Base-by-base conservation (phyloP, 2,329 filamentous ascomycete genomes). In the Botrytis sinoallii region DNA sequence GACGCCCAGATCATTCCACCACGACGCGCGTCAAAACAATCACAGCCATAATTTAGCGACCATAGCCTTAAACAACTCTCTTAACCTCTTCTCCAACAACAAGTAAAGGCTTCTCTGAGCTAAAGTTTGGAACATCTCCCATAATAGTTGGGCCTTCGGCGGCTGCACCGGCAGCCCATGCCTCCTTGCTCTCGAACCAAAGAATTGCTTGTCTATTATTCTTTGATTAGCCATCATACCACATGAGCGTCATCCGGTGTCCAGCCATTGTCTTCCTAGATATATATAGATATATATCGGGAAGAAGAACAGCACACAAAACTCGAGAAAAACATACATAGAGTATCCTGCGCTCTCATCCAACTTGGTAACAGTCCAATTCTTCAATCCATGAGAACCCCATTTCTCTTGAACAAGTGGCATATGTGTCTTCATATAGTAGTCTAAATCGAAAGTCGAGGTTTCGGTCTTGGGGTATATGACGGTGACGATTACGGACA, bases 401-500 rank as follows among this genome's bases (percentile, higher is more conserved):
- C 71, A 70, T 42, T 48, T 73, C 66, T 70, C 46, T 10, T 73
- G 32, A 9, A 55, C 71, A 7, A 73, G 48, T 16, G 71, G 71
- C 44, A 73, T 70, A 16, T 73, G 71, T 44, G 12, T 70, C 65
- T 70, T 73, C 57, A 59, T 57, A 32, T 61, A 64, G 32, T 72
- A 68, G 22, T 59, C 48, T 22, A 68, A 35, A 16, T 72, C 63
- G 63, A 72, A 72, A 44, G 70, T 72, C 9, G 70, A 72, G 22
- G 48, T 68, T 59, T 44, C 61, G 29, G 70, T 68, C 38, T 72
- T 72, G 29, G 63, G 63, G 20, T 68, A 72, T 8, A 72, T n/a
- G n/a, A 72, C 40, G 46, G 40, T 67, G 48, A 72, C 14, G 48
- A 72, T 59, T 29, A 66, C 9, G 35, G 70, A 25, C 70, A 71